Base-by-base conservation (phyloP, 2,329 filamentous ascomycete species). In the Xylaria digitata region DNA sequence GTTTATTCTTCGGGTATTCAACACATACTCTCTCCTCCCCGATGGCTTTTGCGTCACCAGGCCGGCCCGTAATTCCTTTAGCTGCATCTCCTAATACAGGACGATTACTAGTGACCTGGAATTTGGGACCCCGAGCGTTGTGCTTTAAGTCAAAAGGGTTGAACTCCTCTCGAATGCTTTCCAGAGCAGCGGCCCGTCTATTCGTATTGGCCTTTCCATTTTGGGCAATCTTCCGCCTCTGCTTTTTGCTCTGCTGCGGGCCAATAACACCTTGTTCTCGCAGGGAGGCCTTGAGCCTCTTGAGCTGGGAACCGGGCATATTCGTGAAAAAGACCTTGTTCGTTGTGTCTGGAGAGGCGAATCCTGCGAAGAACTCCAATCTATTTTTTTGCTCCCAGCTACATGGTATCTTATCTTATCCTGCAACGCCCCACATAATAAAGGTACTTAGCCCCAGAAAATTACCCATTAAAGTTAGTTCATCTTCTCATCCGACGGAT, bases 81-180 rank as follows among this genome's bases (percentile, higher is more conserved):
- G 84, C 82, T 32, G 84, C 82, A 75, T 83, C 83, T 56, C 82
- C 82, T 34, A 80, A 80, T 13, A 82, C 80, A 6, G 87, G 84
- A 65, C 87, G 87, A 70, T 87, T 88, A 60, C 86, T 94, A 0
- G 92, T 94, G 50, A 94, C 90, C 49, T 95, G 90, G 71, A 97
- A 97, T 75, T 98, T 98, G 63, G 89, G 89, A 0, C 90, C 92
- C 66, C 91, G 87, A 1, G 90, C 85, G 46, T 91, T 89, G 65
- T 92, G 89, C 80, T 96, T 96, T 78, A 97, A 88, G 77, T 99
- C 96, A 80, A 99, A 99, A 0, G 96, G 96, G 78, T 99, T 99
- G 87, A 98, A 98, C 73, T 94, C 91, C 76, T 98, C 94, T 76
- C 96, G 91, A 78, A 99, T 97, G 64, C 88, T 89, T 73, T 92